Evolutionary conservation across 441 rosid species (phyloP).

Genomic region (Adansonia madagascariensis): DNA sequence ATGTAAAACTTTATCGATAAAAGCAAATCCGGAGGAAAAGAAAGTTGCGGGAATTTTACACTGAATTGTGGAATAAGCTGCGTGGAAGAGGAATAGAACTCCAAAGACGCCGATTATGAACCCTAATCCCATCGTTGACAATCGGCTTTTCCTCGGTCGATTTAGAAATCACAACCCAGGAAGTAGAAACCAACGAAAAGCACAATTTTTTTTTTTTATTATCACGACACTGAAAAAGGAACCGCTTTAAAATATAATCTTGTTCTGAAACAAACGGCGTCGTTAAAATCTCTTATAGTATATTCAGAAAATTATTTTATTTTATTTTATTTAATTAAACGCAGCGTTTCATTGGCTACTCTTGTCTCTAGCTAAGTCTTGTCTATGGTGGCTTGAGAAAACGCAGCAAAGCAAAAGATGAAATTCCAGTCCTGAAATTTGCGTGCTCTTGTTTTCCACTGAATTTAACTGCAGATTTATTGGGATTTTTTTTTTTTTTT

Average conservation of each 20-base stretch:
- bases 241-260: not conserved
- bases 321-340: not conserved
- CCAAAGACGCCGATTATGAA: constrained; percentile 71
- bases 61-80: constrained; percentile 86
- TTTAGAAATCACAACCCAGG: not conserved
- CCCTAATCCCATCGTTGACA: constrained; percentile 60
- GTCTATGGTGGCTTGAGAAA: not conserved
- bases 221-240: not conserved
- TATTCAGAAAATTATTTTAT: not conserved
- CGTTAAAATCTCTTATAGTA: not conserved
- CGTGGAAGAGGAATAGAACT: constrained; percentile 68
- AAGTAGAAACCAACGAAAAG: not conserved
- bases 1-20: constrained; percentile 8
- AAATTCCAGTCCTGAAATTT: constrained; percentile 1
- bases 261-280: not conserved
- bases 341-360: not conserved
- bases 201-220: not conserved
- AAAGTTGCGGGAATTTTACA: constrained; percentile 43
- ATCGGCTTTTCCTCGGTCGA: not conserved
- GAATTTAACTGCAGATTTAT: not conserved
- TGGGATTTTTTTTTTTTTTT: not conserved
- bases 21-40: not conserved
- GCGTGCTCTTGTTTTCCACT: not conserved
- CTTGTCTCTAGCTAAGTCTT: not conserved
- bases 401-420: not conserved